Evolutionary conservation across 1,284 basidiomycete genomes (phyloP), one percentile per base, ranked within the genome.

Genomic region (Hemileia vastatrix): DNA sequence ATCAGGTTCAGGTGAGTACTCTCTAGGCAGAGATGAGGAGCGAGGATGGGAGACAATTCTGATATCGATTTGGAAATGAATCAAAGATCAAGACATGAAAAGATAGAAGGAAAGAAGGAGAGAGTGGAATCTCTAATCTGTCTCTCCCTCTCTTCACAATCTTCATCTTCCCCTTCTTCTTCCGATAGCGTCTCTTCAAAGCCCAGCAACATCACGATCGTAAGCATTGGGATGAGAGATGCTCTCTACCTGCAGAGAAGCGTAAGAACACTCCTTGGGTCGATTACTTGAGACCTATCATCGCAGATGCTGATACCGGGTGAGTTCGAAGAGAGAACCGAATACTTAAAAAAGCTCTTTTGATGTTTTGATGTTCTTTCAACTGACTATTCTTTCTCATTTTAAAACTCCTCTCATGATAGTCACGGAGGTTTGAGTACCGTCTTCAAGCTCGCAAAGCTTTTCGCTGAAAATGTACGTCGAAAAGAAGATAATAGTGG

Each of bases 301-400:
- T 96, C 66, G 92, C 91, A 6, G 91, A 95, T 76, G 92, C 86
- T 44, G 91, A 95, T 79, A 94, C 92, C 50, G 91, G 90, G 89
- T 90, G 69, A 77, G 79, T 76, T n/a, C n/a, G n/a, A n/a, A n/a
- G n/a, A n/a, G n/a, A n/a, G n/a, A n/a, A n/a, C n/a, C 56, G 45
- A n/a, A 47, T 31, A 61, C 47, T 23, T 54, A 52, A 52, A 13
- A 19, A 21, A 54, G n/a, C n/a, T n/a, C n/a, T n/a, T n/a, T n/a
- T n/a, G n/a, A n/a, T n/a, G n/a, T 36, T 54, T 48, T 32, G 32
- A 71, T 61, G 18, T 57, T 45, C 33, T 63, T 15, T 21, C 23
- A 27, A 50, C 27, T 27, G 32, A 36, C 4, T 15, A 5, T 23
- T 13, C 32, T 11, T n/a, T 18, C 44, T 32, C 15, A 9, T 24